Conservation (phyloP, 192 early-diverging fungal species). For the Umbelopsis sp. region DNA sequence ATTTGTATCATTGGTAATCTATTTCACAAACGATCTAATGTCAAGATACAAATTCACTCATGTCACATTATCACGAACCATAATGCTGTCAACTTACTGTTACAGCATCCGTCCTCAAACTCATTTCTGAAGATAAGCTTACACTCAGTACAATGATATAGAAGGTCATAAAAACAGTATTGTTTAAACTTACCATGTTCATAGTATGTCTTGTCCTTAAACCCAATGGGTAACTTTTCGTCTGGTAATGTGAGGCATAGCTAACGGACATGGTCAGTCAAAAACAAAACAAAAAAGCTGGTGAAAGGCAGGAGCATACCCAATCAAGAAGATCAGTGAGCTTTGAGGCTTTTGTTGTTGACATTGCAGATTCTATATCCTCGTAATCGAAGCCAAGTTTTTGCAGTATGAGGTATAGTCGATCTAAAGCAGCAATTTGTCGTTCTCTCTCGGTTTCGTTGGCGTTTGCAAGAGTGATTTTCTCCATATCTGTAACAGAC, state of each 20-base stretch:
- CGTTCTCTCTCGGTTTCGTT: conserved; percentile 33
- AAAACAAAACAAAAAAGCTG: neutral
- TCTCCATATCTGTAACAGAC: neutral
- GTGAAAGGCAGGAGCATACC: conserved; percentile 40
- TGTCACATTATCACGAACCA: too few species aligned
- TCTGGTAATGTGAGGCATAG: conserved; percentile 36
- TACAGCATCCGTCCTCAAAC: neutral
- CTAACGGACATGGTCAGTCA: conserved; percentile 34
- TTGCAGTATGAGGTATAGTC: conserved; percentile 43
- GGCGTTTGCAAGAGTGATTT: neutral
- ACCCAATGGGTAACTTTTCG: conserved; percentile 47
- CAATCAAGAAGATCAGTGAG: conserved; percentile 52
- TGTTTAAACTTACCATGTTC: conserved; percentile 23
- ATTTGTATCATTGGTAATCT: neutral
- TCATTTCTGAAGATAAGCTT: neutral
- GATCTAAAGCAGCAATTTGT: conserved; percentile 45
- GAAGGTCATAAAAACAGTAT: neutral
- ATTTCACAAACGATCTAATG: too few species aligned
- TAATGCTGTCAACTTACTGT: neutral
- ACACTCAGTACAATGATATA: too few species aligned
- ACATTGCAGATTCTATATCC: conserved; percentile 48
- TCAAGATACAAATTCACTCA: too few species aligned
- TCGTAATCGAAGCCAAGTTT: conserved; percentile 45
- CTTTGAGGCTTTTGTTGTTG: conserved; percentile 35
- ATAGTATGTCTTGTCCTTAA: conserved; percentile 49